Evolutionary conservation across 2,329 filamentous ascomycete genomes (phyloP), one percentile per base, ranked within the genome.

Genomic region (Incumbomyces lentus): DNA sequence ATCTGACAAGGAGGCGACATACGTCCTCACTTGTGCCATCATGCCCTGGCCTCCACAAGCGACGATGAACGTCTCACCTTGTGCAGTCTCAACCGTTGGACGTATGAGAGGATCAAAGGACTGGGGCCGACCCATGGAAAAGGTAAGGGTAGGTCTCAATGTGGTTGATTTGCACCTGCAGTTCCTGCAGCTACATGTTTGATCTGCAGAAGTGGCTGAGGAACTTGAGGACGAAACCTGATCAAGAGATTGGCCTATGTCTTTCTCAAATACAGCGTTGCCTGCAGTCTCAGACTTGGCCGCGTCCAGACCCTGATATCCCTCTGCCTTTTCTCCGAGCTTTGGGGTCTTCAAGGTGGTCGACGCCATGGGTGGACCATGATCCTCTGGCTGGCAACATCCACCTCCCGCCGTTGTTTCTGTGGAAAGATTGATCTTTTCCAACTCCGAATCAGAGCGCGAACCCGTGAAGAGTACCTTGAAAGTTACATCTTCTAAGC

Each of bases 61-160:
- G 2, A 81, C 72, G 0, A 83, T 74, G 0, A 74, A 78, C 29
- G 71, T 79, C 61, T 84, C 79, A 2, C 80, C 79, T 11, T 70
- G 59, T 0, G 79, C 78, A 39, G 70, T 65, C 59, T 82, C 78
- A 0, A 82, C 65, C 1, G 70, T 66, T 39, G 69, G 69, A 22
- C 72, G 66, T 18, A 82, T 74, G 45, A 81, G 42, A 35, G 33
- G 22, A 18, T 45, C 42, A 34, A 45, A 45, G 22, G 42, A 45
- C 6, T 10, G 14, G 4, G 42, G 42, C 3, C 42, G 33, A 14
- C 42, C 42, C 17, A 36, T 33, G 32, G 22, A 26, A 26, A n/a
- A 38, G 11, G 34, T 47, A 16, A 50, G 49, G 42, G 37, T 47
- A 54, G 46, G 55, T 59, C 26, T 49, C 35, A 36, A 44, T 17